These are phyloP conservation scores for Microcera coccophila DNA, from an alignment of 2,329 filamentous ascomycete species.

Conservation along the genomic window DNA sequence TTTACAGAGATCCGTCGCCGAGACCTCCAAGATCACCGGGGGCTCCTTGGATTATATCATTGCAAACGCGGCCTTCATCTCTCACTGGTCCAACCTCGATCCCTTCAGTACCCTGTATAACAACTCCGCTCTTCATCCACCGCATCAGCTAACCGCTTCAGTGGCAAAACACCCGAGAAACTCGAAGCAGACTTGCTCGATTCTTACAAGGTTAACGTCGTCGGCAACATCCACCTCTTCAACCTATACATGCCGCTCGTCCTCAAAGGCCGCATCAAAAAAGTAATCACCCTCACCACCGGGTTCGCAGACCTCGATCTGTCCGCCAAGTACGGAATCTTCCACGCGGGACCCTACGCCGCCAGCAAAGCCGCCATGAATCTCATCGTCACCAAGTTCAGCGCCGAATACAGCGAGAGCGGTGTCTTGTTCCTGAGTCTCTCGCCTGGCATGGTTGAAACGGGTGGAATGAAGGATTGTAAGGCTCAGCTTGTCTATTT, in stretches of 20 bases:
- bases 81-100: conserved; percentile 19
- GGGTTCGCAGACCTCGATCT: conserved; percentile 46
- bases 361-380: conserved; percentile 52
- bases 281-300: conserved; percentile 48
- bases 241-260: conserved; percentile 52
- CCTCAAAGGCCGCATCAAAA: conserved; percentile 47
- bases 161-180: neutral
- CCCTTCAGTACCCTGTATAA: conserved; percentile 1
- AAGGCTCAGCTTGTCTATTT: conserved; percentile 3
- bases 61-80: conserved; percentile 43
- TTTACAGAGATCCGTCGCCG: conserved; percentile 24
- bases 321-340: conserved; percentile 35
- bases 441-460: conserved; percentile 49
- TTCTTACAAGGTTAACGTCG: conserved; percentile 44
- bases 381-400: conserved; percentile 49
- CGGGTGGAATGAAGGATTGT: conserved; percentile 30
- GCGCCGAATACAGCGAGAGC: conserved; percentile 43
- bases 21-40: conserved; percentile 28
- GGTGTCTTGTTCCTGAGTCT: conserved; percentile 51
- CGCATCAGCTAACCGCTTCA: neutral
- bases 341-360: conserved; percentile 38
- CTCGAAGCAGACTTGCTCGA: conserved; percentile 8
- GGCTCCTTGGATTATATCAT: conserved; percentile 48
- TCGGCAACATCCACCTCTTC: conserved; percentile 49
- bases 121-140: neutral